These are phyloP conservation scores for Globisporangium spinosum DNA, from an alignment of 352 stramenopile genomes.

Conservation along the genomic window DNA sequence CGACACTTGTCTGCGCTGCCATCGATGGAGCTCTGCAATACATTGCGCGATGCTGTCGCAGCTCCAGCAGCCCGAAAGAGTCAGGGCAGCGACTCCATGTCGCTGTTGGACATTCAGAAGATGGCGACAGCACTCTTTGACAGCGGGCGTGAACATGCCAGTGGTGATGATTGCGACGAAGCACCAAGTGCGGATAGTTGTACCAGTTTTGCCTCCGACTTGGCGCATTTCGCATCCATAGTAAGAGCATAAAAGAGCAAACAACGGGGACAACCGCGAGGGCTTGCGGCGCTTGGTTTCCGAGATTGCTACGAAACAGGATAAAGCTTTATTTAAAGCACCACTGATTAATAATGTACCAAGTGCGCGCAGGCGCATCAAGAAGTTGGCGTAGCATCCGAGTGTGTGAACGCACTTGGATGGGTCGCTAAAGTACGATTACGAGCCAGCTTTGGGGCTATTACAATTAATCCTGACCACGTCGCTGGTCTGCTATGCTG, in stretches of 20 bases:
- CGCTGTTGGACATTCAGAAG: neutral
- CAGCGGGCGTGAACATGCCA: neutral
- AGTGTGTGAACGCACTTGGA: neutral
- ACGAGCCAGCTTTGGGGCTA: neutral
- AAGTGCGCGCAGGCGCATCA: neutral
- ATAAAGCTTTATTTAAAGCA: neutral
- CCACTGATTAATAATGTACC: neutral
- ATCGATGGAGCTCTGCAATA: neutral
- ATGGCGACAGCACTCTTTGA: neutral
- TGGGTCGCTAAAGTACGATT: constrained; percentile 2
- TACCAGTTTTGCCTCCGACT: neutral
- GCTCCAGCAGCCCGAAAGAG: neutral
- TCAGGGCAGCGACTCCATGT: neutral
- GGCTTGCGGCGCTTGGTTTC: no score
- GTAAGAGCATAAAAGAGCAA: neutral
- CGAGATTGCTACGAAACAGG: neutral
- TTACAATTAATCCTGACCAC: neutral
- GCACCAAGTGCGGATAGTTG: neutral
- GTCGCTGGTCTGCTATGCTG: neutral
- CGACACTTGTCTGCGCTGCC: neutral
- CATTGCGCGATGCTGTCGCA: neutral
- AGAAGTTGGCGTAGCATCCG: neutral
- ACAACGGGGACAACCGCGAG: no score
- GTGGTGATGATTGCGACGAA: neutral
- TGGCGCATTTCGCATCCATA: neutral